Evolutionary conservation across 225 moss, liverwort and hornwort species (phyloP), one percentile per base, ranked within the genome.

Genomic region (Neckera pumila): DNA sequence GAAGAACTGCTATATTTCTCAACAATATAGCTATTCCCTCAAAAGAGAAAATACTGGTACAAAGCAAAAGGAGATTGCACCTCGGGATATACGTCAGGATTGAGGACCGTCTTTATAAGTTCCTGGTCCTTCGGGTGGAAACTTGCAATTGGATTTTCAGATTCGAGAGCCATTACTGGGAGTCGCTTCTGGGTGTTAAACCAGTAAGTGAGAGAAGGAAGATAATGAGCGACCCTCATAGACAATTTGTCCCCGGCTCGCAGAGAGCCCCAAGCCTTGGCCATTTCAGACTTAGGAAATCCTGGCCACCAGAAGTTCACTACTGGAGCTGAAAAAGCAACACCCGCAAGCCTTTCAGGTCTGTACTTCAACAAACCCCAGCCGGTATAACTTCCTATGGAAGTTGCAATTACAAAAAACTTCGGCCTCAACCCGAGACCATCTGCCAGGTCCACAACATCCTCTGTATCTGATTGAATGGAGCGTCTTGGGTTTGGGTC

Each of bases 301-400:
- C 97, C 98, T 49, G 90, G 92, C 98, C 98, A 99, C 97, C 97
- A 99, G 77, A 91, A 99, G 84, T 99, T 99, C 31, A 94, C 93
- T 64, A 86, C 90, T 33, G 98, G 96, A 56, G 96, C 95, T 85
- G 94, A 94, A 91, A 99, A 95, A 9, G 93, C 92, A 89, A 99
- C 84, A 89, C 98, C 98, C 65, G 96, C 96, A 88, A 99, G 95
- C 91, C 95, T 96, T 79, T 99, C 94, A 58, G 97, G 96, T 79
- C 94, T 93, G 85, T 97, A 97, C 82, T 95, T 97, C 54, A 99
- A 66, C 62, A 96, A 89, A 78, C 93, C 89, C 93, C 95, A 99
- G 75, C 95, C 97, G 49, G 91, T 93, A 61, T 93, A 93, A 66
- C 95, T 86, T 80, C 97, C 98, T 47, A 65, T 91, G 25, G 97